phyloP scores from a whole-genome alignment of 331 rosid species.

The Quercus lobata region DNA sequence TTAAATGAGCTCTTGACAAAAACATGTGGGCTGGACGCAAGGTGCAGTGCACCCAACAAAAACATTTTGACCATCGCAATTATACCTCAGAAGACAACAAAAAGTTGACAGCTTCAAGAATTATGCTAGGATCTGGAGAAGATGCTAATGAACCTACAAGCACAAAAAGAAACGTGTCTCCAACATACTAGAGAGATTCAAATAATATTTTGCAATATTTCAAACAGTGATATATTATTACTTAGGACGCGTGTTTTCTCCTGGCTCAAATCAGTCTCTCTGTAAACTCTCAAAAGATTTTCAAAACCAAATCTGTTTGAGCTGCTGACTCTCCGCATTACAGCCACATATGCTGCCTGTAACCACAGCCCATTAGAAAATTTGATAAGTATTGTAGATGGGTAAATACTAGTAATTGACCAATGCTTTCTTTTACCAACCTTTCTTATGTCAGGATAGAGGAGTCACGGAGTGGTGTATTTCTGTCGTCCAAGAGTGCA shows the following conservation, averaged over 20 bases:
- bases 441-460: too few relatives aligned
- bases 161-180: background rate
- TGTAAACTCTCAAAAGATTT: slow-evolving; percentile 65
- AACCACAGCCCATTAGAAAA: slow-evolving; percentile 23
- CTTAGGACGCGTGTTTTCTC: slow-evolving; percentile 84
- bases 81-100: background rate
- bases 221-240: slow-evolving; percentile 21
- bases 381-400: background rate
- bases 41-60: too few relatives aligned
- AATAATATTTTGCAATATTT: slow-evolving; percentile 7
- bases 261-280: slow-evolving; percentile 79
- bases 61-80: too few relatives aligned
- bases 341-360: slow-evolving; percentile 83
- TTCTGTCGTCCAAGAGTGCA: slow-evolving; percentile 70
- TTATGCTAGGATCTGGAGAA: too few relatives aligned
- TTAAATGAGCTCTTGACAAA: too few relatives aligned
- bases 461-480: slow-evolving; percentile 73
- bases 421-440: too few relatives aligned
- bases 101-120: background rate
- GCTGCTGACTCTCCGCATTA: slow-evolving; percentile 53
- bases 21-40: too few relatives aligned
- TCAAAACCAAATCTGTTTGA: slow-evolving; percentile 58
- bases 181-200: background rate
- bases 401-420: too few relatives aligned
- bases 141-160: background rate